Conservation (phyloP, 352 stramenopile species). For the Pythium phragmiticola region DNA sequence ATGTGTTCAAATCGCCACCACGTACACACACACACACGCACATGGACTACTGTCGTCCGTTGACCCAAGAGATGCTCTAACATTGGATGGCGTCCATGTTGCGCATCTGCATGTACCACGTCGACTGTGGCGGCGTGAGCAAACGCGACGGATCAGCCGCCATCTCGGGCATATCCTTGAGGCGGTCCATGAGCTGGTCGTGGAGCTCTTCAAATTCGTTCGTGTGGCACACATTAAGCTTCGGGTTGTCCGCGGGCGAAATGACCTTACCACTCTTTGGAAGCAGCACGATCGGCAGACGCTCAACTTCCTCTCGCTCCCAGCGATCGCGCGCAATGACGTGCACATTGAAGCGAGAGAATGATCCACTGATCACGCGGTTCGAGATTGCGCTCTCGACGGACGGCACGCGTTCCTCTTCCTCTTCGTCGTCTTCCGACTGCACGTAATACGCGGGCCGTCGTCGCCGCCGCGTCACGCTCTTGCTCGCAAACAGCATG, state of each 20-base stretch:
- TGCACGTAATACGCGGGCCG: slow-evolving; percentile 45
- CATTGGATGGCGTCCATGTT: slow-evolving; percentile 66
- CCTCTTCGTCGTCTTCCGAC: slow-evolving; percentile 51
- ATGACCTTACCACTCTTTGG: slow-evolving; percentile 62
- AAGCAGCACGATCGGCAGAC: slow-evolving; percentile 67
- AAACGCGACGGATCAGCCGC: slow-evolving; percentile 37
- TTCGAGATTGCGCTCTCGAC: slow-evolving; percentile 82
- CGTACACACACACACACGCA: no score
- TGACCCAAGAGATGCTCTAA: slow-evolving; percentile 19
- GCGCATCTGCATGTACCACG: slow-evolving; percentile 84
- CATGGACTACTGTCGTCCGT: background rate
- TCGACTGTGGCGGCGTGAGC: slow-evolving; percentile 72
- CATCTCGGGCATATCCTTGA: slow-evolving; percentile 41
- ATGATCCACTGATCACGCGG: slow-evolving; percentile 79
- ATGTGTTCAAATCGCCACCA: no score
- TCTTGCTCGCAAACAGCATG: slow-evolving; percentile 48
- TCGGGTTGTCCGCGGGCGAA: slow-evolving; percentile 75
- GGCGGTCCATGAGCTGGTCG: slow-evolving; percentile 46
- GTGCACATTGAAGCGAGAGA: slow-evolving; percentile 72
- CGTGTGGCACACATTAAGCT: slow-evolving; percentile 67
- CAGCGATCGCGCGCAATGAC: slow-evolving; percentile 72
- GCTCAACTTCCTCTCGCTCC: slow-evolving; percentile 66
- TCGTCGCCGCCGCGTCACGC: slow-evolving; percentile 30
- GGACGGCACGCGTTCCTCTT: slow-evolving; percentile 64
- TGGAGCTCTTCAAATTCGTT: slow-evolving; percentile 63